Evolutionary conservation across 139 green algal species (phyloP).

Genomic region (Picochlorum sp.): DNA sequence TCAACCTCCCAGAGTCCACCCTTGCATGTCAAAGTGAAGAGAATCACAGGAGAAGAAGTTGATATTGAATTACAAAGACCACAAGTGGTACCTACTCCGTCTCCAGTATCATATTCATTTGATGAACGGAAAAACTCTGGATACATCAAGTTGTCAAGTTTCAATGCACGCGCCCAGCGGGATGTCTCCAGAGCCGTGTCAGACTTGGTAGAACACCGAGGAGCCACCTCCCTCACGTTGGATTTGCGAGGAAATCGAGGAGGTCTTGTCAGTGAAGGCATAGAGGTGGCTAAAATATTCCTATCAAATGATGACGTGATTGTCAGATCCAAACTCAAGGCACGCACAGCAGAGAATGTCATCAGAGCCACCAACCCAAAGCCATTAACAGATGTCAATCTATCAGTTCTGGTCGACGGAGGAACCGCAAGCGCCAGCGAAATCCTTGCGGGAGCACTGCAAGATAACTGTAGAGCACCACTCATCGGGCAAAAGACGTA

Average conservation of each 20-base stretch:
- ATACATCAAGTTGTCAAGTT: conserved; percentile 53
- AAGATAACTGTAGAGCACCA: conserved; percentile 89
- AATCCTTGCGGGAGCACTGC: conserved; percentile 84
- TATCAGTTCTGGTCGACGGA: conserved; percentile 79
- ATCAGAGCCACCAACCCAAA: conserved; percentile 16
- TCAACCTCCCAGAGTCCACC: not conserved
- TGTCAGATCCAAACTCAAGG: conserved; percentile 55
- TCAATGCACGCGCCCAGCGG: conserved; percentile 68
- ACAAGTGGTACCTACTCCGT: not conserved
- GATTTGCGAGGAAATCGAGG: conserved; percentile 92
- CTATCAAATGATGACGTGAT: conserved; percentile 55
- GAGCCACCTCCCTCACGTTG: conserved; percentile 63
- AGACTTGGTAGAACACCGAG: conserved; percentile 36
- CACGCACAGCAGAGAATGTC: conserved; percentile 14
- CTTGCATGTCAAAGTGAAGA: conserved; percentile 30
- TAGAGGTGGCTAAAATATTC: conserved; percentile 83
- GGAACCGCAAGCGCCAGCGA: conserved; percentile 80
- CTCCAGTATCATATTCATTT: not conserved
- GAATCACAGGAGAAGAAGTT: conserved; percentile 20
- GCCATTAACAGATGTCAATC: conserved; percentile 28
- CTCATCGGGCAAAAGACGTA: conserved; percentile 74
- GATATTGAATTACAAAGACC: conserved; percentile 36
- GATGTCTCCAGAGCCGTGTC: conserved; percentile 58
- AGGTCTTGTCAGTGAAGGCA: conserved; percentile 77
- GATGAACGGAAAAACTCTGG: conserved; percentile 28